phyloP scores from a whole-genome alignment of 345 rosid genomes.

The Brassica incana region DNA sequence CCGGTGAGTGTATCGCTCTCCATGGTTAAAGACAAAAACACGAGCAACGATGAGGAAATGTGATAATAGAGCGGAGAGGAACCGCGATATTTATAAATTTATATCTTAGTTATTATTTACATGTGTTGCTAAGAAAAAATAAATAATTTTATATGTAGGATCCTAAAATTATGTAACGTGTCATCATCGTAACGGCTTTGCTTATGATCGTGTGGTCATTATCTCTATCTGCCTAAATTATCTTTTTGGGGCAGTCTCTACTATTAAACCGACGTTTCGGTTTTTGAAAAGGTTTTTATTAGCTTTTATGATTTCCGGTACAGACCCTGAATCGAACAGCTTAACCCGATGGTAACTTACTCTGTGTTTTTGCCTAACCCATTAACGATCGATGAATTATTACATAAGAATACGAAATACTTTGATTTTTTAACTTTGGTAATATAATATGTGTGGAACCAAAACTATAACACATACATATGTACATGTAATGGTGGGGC shows the following conservation, averaged over 20 bases:
- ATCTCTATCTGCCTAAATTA: not conserved
- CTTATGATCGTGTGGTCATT: conserved; percentile 15
- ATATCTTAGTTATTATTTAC: not conserved
- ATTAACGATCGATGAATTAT: not conserved
- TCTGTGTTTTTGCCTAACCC: not conserved
- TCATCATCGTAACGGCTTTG: conserved; percentile 1
- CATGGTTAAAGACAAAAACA: conserved; percentile 28
- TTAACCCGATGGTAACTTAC: not conserved
- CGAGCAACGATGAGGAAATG: conserved; percentile 9
- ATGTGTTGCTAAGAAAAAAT: no score
- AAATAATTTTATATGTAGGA: not conserved
- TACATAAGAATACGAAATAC: not conserved
- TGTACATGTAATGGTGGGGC: not conserved
- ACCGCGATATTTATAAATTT: conserved; percentile 9
- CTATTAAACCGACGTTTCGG: conserved; percentile 20
- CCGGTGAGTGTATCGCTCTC: conserved; percentile 53
- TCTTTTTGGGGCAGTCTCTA: not conserved
- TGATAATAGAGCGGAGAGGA: not conserved
- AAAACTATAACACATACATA: not conserved
- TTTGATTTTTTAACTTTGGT: not conserved
- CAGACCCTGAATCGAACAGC: not conserved
- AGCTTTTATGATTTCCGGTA: not conserved
- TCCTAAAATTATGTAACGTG: conserved; percentile 12
- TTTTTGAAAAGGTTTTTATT: conserved; percentile 19
- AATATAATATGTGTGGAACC: not conserved